These are phyloP conservation scores for Saturnispora quitensis DNA, from an alignment of 805 yeast species.

Conservation along the genomic window DNA sequence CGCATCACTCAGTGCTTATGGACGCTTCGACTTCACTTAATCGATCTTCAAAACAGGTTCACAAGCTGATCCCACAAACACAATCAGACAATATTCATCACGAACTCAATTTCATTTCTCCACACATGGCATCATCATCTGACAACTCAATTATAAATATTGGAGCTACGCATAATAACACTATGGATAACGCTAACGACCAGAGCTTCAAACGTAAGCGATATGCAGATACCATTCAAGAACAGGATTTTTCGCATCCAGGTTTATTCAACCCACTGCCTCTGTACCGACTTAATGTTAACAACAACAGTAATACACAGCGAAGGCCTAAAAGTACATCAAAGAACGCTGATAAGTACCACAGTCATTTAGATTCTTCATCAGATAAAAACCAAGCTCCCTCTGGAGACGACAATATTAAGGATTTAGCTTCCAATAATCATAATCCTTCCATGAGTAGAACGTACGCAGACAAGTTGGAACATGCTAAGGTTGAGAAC, in stretches of 20 bases:
- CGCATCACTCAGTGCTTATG: not conserved
- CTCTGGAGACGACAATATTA: not conserved
- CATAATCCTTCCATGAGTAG: not conserved
- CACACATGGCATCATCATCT: not conserved
- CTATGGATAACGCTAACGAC: not conserved
- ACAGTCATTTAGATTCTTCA: not conserved
- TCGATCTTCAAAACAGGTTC: not conserved
- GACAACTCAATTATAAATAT: not conserved
- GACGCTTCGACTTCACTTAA: not conserved
- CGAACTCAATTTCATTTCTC: not conserved
- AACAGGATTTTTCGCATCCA: conserved; percentile 1
- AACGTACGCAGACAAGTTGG: not conserved
- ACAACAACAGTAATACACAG: not conserved
- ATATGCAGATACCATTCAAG: not conserved
- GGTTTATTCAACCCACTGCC: not conserved
- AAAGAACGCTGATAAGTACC: not conserved
- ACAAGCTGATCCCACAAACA: not conserved
- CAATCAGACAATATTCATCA: not conserved
- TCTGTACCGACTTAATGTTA: not conserved
- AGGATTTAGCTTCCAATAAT: not conserved
- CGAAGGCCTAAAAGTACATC: not conserved
- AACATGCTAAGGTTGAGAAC: not conserved
- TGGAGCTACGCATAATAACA: not conserved
- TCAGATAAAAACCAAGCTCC: not conserved
- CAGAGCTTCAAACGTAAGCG: not conserved